Percentiles rank a stretch among this genome's conserved stretches.
These are phyloP conservation scores for Tetrahymena thermophila DNA, from an alignment of 73 alveolate species.

Conservation along the genomic window DNA sequence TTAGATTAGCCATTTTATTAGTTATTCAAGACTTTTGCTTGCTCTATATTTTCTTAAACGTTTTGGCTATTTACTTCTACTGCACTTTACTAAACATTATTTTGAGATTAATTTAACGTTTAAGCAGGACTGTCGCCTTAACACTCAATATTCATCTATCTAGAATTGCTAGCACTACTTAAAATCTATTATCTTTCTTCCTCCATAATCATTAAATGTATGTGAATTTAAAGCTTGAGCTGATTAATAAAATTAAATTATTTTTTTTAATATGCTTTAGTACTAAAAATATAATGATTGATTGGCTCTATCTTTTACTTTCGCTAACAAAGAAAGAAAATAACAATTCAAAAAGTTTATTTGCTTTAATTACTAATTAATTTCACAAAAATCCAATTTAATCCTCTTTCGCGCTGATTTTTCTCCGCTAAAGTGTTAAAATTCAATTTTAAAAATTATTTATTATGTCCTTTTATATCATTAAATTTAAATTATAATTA, in stretches of 20 bases:
- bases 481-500: too few species aligned
- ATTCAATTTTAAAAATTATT: background rate
- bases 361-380: background rate
- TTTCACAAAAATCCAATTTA: background rate
- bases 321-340: background rate
- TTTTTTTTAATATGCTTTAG: background rate
- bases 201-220: background rate
- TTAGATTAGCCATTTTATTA: background rate
- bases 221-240: background rate
- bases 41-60: background rate
- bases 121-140: background rate
- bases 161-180: background rate
- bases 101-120: background rate
- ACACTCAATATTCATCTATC: background rate
- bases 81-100: background rate
- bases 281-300: background rate
- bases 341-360: background rate
- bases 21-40: background rate
- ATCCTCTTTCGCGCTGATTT: background rate
- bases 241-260: background rate
- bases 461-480: background rate
- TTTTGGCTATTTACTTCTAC: background rate
- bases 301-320: background rate
- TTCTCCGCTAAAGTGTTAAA: constrained; percentile 1
- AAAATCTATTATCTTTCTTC: background rate